Conservation (phyloP, 306 rosid genomes). For the Rosa lucieae region DNA sequence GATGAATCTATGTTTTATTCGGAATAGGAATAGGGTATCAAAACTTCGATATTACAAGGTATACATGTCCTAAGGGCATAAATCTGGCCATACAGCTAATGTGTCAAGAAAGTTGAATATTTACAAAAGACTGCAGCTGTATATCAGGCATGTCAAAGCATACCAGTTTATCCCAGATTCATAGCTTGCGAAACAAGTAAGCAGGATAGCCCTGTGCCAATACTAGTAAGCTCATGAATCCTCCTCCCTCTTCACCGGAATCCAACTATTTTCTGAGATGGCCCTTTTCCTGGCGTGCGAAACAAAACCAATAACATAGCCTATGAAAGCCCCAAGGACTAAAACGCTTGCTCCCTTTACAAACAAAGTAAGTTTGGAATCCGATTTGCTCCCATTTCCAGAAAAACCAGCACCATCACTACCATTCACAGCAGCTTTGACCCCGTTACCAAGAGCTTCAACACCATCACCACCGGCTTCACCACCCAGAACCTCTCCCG, state of each 20-base stretch:
- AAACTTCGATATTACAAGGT: neutral
- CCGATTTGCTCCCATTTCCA: conserved; percentile 22
- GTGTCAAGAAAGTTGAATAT: conserved; percentile 22
- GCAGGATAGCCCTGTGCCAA: neutral
- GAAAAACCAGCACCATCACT: conserved; percentile 25
- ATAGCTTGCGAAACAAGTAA: neutral
- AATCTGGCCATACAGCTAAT: neutral
- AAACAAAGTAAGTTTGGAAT: conserved; percentile 49
- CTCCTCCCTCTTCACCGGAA: conserved; percentile 72
- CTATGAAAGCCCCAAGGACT: conserved; percentile 72
- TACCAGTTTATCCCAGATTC: neutral
- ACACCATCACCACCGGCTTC: conserved; percentile 6
- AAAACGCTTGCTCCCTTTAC: conserved; percentile 64
- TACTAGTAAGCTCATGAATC: neutral
- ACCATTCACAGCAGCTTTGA: neutral
- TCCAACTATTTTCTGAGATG: conserved; percentile 45
- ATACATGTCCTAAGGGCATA: neutral
- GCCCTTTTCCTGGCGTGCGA: conserved; percentile 54
- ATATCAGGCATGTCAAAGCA: neutral
- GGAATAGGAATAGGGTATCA: neutral
- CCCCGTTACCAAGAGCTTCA: neutral
- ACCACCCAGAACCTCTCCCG: conserved; percentile 54
- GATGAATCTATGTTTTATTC: neutral
- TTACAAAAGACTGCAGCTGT: conserved; percentile 17
- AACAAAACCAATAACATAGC: conserved; percentile 66